Evolutionary conservation across 768 basidiomycete genomes (phyloP).

Genomic region (Mycena pura): DNA sequence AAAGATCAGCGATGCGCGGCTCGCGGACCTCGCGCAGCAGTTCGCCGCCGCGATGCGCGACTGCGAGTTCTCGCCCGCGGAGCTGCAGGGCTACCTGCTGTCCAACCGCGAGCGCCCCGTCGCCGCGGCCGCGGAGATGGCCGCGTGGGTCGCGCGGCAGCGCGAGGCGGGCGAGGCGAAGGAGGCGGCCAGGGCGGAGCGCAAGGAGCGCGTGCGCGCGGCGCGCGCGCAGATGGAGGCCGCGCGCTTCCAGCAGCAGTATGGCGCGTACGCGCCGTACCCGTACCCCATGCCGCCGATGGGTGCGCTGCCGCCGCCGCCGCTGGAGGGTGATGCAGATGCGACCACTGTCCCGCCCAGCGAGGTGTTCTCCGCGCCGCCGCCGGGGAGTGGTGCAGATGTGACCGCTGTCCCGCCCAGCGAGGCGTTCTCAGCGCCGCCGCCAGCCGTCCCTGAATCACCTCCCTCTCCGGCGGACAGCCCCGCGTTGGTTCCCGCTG

Average conservation of each 20-base stretch:
- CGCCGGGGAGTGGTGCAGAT: conserved; percentile 4
- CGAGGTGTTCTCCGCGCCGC: background rate
- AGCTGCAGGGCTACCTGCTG: conserved; percentile 67
- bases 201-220: conserved; percentile 16
- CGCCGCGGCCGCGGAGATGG: conserved; percentile 40
- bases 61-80: conserved; percentile 61
- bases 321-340: background rate
- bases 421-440: background rate
- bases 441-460: conserved; percentile 16
- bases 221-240: conserved; percentile 19
- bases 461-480: background rate
- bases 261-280: conserved; percentile 13
- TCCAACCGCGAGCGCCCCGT: conserved; percentile 48
- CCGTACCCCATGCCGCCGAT: background rate
- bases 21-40: conserved; percentile 42
- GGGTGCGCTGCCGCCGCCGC: background rate
- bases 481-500: background rate
- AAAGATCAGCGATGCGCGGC: background rate
- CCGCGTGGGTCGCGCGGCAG: conserved; percentile 50
- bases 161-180: conserved; percentile 19
- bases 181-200: conserved; percentile 12
- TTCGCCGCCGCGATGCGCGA: conserved; percentile 55
- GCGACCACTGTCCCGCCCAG: no score
- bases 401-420: conserved; percentile 7
- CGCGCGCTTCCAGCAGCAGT: conserved; percentile 14